Base-by-base conservation (phyloP, 257 asterid genomes). In the Petunia secreta region DNA sequence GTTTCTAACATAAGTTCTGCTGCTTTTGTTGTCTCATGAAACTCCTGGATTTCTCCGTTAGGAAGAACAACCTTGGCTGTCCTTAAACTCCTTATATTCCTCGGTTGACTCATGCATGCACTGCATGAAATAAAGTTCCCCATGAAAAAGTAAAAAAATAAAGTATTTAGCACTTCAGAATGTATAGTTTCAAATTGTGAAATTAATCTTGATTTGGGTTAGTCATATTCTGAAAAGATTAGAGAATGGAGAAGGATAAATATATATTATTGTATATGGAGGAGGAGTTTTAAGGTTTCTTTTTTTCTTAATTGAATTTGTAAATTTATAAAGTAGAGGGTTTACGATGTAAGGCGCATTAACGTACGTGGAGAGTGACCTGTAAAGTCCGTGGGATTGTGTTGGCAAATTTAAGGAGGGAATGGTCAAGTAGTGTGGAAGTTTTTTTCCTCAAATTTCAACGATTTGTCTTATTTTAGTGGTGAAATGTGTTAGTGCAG, bases 1-100 rank as follows among this genome's bases (percentile, higher is more conserved):
- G 85, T 82, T 53, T 92, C 96, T 37, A 92, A 91, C 96, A 92
- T 92, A 69, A 92, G 87, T 82, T 92, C 96, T 16, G 96, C 97
- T 75, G 96, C 97, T 86, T 84, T 91, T 1, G 84, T 85, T 46
- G 89, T 86, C 8, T 92, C 87, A 10, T 88, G 86, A 82, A 88
- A 89, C 81, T 87, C 91, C 15, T 87, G 87, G 6, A 91, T 81
- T 82, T 91, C 89, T 68, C 97, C 97, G 66, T 82, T 86, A 37
- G 94, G 94, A 68, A 92, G 87, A 44, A 92, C 80, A 8, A 89
- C 93, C 83, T 90, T 84, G 4, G 92, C 90, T 4, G 92, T 81
- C 83, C 81, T 89, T 16, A 88, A 86, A 52, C 48, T 81, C 54
- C 63, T 81, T 48, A 86, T 0, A 25, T 0, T 80, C 48, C 44